Conservation (phyloP, 306 rosid species). For the Cucurbita pepo region DNA sequence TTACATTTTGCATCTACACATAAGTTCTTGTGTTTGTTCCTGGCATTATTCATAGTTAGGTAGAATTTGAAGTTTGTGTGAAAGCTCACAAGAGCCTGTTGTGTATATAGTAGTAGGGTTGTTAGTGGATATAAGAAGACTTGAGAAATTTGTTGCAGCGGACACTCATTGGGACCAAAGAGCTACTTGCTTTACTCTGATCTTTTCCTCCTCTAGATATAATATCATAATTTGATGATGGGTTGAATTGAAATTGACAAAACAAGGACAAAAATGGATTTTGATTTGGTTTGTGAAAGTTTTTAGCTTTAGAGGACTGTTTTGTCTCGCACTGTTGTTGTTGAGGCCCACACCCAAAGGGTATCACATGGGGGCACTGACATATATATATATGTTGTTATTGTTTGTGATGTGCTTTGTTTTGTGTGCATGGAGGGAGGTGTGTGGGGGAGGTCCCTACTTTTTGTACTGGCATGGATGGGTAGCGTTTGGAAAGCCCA, state of each 20-base stretch:
- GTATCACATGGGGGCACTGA: slow-evolving; percentile 37
- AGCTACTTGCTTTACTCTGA: not conserved
- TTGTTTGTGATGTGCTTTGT: slow-evolving; percentile 18
- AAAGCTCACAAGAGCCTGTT: slow-evolving; percentile 5
- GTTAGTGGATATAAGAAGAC: not conserved
- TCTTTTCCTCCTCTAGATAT: not conserved
- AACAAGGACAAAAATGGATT: slow-evolving; percentile 8
- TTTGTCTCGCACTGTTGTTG: slow-evolving; percentile 16
- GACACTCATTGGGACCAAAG: slow-evolving; percentile 2
- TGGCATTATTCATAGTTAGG: slow-evolving; percentile 2
- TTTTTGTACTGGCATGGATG: not conserved
- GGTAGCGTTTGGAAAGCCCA: not conserved
- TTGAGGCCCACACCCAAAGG: slow-evolving; percentile 19
- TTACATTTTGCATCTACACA: slow-evolving; percentile 1
- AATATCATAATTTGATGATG: not conserved
- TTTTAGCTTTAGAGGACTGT: slow-evolving; percentile 11
- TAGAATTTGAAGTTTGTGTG: slow-evolving; percentile 4
- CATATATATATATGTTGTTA: slow-evolving; percentile 7
- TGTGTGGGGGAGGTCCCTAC: not conserved
- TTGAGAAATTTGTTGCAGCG: slow-evolving; percentile 1
- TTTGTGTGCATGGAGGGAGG: slow-evolving; percentile 12
- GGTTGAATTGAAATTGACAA: not conserved
- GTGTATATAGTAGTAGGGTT: slow-evolving; percentile 3
- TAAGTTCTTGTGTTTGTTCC: slow-evolving; percentile 1
- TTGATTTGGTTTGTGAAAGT: slow-evolving; percentile 6